Evolutionary conservation across 805 yeast species (phyloP).

Genomic region (Wickerhamiella qilinensis): DNA sequence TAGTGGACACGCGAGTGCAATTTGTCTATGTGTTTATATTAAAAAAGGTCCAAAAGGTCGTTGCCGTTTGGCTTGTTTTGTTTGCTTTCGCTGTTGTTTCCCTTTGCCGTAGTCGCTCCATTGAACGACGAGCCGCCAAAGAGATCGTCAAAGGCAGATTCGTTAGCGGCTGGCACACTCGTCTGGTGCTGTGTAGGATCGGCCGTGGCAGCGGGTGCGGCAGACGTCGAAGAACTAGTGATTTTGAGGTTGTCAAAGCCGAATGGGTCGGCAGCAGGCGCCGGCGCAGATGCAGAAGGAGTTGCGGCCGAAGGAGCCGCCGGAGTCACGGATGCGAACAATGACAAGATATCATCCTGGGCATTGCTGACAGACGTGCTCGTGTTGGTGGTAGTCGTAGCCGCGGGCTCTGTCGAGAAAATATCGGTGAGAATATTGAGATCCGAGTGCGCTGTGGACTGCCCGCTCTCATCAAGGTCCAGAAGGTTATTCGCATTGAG

Average conservation of each 20-base stretch:
- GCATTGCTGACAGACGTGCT: conserved; percentile 14
- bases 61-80: not conserved
- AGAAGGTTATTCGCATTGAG: conserved; percentile 37
- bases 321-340: conserved; percentile 22
- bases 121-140: not conserved
- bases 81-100: too few relatives aligned
- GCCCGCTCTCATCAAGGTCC: conserved; percentile 53
- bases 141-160: not conserved
- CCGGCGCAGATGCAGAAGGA: too few relatives aligned
- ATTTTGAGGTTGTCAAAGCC: conserved; percentile 5
- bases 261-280: conserved; percentile 7
- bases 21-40: not conserved
- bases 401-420: conserved; percentile 11
- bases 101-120: not conserved
- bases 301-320: conserved; percentile 5
- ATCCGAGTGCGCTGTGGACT: conserved; percentile 8
- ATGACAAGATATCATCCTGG: conserved; percentile 31
- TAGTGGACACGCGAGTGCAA: too few relatives aligned
- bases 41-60: not conserved
- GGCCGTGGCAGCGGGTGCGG: too few relatives aligned
- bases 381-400: conserved; percentile 4
- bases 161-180: not conserved
- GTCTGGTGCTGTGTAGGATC: not conserved
- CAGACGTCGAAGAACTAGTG: conserved; percentile 1
- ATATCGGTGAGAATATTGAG: conserved; percentile 15